Evolutionary conservation across 208 protist genomes (phyloP).

Genomic region (Wallacemonas collosoma): DNA sequence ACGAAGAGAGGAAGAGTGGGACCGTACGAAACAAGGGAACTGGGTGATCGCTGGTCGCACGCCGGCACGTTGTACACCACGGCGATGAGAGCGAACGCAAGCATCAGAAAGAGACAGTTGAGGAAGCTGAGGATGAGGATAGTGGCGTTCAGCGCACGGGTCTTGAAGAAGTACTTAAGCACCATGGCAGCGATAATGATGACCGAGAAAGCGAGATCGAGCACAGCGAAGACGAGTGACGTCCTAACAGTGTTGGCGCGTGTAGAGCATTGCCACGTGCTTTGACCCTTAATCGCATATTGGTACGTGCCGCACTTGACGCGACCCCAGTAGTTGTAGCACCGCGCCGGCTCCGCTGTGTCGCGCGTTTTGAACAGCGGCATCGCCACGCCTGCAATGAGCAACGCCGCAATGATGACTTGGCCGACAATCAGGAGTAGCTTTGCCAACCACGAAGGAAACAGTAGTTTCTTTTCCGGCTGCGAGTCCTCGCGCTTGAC

Average conservation of each 20-base stretch:
- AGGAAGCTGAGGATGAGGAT: slow-evolving; percentile 2
- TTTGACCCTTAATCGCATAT: background rate
- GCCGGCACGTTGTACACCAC: slow-evolving; percentile 9
- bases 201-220: slow-evolving; percentile 9
- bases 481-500: slow-evolving; percentile 6
- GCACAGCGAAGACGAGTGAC: slow-evolving; percentile 2
- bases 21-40: background rate
- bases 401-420: slow-evolving; percentile 2
- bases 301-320: background rate
- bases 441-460: background rate
- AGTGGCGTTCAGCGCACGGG: slow-evolving; percentile 7
- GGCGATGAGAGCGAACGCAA: slow-evolving; percentile 14
- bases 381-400: slow-evolving; percentile 9
- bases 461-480: background rate
- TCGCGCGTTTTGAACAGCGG: background rate
- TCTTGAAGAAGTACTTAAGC: slow-evolving; percentile 10
- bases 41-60: background rate
- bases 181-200: background rate
- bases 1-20: background rate
- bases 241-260: slow-evolving; percentile 1
- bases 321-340: slow-evolving; percentile 15
- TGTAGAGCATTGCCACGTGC: background rate
- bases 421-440: background rate
- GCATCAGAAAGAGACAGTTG: slow-evolving; percentile 10
- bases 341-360: background rate